These are phyloP conservation scores for Atractiella rhizophila DNA, from an alignment of 768 basidiomycete genomes.

Conservation along the genomic window DNA sequence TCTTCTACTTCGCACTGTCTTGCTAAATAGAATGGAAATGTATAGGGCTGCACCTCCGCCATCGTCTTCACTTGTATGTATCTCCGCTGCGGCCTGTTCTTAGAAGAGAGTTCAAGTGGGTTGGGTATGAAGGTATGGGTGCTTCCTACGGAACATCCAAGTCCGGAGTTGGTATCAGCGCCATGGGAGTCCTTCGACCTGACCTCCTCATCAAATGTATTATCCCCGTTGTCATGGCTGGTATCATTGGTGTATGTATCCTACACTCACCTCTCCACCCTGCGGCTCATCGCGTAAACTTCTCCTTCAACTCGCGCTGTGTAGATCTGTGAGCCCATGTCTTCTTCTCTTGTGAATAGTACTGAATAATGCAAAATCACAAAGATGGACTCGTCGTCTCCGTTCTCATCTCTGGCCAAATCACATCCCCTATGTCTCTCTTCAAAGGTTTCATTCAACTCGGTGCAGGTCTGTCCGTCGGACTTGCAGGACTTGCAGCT, in stretches of 20 bases:
- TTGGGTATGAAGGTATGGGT: constrained; percentile 17
- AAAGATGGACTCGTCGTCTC: constrained; percentile 97
- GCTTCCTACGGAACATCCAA: constrained; percentile 96
- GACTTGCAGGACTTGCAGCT: constrained; percentile 80
- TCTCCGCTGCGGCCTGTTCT: too few species aligned
- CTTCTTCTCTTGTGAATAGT: too few species aligned
- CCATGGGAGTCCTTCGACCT: constrained; percentile 90
- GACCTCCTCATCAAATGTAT: constrained; percentile 94
- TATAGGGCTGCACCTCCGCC: constrained; percentile 90
- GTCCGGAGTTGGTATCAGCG: constrained; percentile 78
- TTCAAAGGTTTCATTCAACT: constrained; percentile 83
- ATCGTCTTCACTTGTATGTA: constrained; percentile 93
- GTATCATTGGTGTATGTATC: constrained; percentile 97
- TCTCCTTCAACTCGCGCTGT: too few species aligned
- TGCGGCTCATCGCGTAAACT: too few species aligned
- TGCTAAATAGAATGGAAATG: too few species aligned
- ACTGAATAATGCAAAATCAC: too few species aligned
- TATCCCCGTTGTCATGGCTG: constrained; percentile 96
- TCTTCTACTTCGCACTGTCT: too few species aligned
- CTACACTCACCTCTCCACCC: too few species aligned
- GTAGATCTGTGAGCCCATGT: constrained; percentile 5
- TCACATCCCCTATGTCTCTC: constrained; percentile 53
- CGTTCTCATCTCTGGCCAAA: constrained; percentile 77
- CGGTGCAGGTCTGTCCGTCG: constrained; percentile 75
- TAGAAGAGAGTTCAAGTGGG: too few species aligned